Percentiles rank a stretch among this genome's conserved stretches.
phyloP scores from a whole-genome alignment of 1,139 yeast genomes.

The Schizosaccharomyces versatilis region DNA sequence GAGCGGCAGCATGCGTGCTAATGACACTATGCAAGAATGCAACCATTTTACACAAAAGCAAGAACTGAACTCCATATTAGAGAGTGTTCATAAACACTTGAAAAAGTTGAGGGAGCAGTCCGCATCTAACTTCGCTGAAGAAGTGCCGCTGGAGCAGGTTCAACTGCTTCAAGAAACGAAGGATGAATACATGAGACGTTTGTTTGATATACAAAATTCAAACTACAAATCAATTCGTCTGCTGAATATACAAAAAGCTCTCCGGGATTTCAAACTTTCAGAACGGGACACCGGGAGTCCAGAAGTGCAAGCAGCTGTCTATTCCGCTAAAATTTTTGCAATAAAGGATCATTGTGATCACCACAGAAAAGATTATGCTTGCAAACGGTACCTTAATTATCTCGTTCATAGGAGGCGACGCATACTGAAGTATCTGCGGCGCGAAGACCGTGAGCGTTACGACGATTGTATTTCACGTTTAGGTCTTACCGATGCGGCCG shows the following conservation, averaged over 20 bases:
- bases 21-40: no score
- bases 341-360: conserved; percentile 53
- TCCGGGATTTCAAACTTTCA: conserved; percentile 53
- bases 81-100: no score
- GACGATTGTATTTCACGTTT: conserved; percentile 69
- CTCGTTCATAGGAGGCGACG: conserved; percentile 75
- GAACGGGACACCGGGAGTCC: conserved; percentile 88
- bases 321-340: conserved; percentile 60
- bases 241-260: conserved; percentile 42
- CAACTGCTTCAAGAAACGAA: no score
- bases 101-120: no score
- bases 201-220: conserved; percentile 53
- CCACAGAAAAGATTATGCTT: conserved; percentile 50
- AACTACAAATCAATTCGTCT: conserved; percentile 35
- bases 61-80: no score
- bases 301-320: conserved; percentile 84
- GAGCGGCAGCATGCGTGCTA: no score
- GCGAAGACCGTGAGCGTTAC: conserved; percentile 56
- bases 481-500: conserved; percentile 64
- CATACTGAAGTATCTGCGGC: conserved; percentile 56
- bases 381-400: conserved; percentile 50
- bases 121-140: no score
- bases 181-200: conserved; percentile 47
- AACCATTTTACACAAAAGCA: no score
- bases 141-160: no score